Conservation (phyloP, 164 flowering plant genomes). For the Aristolochia californica region DNA sequence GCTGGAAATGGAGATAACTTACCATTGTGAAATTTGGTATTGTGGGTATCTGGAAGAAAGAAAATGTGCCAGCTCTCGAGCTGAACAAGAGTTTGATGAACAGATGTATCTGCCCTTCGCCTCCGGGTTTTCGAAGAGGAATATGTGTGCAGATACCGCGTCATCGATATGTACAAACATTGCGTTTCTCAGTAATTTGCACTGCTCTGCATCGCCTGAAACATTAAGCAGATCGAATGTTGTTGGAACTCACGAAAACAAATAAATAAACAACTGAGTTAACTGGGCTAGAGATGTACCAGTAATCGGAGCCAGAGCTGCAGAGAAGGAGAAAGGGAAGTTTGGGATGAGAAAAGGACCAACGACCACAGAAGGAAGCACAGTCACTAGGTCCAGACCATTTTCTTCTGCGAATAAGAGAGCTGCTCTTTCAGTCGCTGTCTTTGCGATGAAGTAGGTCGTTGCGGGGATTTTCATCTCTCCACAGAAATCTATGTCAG, state of each 20-base stretch:
- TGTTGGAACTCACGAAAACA: no score
- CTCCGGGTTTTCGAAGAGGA: slow-evolving; percentile 7
- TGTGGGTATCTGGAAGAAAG: slow-evolving; percentile 33
- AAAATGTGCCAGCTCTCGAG: slow-evolving; percentile 9
- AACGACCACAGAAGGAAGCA: slow-evolving; percentile 21
- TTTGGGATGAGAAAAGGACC: slow-evolving; percentile 31
- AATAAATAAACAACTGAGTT: not conserved
- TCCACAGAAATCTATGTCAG: slow-evolving; percentile 17
- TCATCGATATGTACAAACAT: slow-evolving; percentile 19
- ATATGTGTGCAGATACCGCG: slow-evolving; percentile 11
- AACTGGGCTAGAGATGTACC: slow-evolving; percentile 9
- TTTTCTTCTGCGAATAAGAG: slow-evolving; percentile 25
- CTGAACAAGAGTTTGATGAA: slow-evolving; percentile 5
- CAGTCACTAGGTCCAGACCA: slow-evolving; percentile 28
- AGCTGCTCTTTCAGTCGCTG: slow-evolving; percentile 25
- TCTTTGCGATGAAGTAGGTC: slow-evolving; percentile 27
- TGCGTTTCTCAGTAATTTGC: not conserved
- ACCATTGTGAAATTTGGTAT: slow-evolving; percentile 26
- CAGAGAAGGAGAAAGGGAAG: slow-evolving; percentile 16
- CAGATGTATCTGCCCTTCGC: slow-evolving; percentile 20
- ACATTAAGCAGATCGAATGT: no score
- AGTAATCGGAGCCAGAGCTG: slow-evolving; percentile 14
- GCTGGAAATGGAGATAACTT: no score
- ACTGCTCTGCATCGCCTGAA: slow-evolving; percentile 1
- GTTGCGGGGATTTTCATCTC: not conserved